A percentile compares a stretch with the other conserved stretches of the same genome.
Conservation (phyloP, 1,139 yeast genomes). For the Saccharomyces hybrid region DNA sequence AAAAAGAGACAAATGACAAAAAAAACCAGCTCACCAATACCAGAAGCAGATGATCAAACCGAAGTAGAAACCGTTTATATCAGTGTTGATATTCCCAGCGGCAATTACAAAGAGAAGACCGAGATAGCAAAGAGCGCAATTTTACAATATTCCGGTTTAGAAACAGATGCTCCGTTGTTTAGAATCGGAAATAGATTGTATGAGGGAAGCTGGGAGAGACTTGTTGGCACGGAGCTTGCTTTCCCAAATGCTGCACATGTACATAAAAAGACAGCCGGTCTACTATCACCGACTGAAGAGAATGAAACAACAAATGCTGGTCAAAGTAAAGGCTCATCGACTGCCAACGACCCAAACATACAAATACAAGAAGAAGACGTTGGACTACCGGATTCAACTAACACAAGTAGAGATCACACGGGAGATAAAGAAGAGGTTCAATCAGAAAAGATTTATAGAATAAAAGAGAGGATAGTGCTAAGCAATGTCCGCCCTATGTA, state of each 20-base stretch:
- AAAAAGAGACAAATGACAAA: conserved; percentile 34
- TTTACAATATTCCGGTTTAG: conserved; percentile 47
- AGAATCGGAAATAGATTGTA: conserved; percentile 51
- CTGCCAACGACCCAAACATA: background rate
- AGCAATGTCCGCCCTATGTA: conserved; percentile 31
- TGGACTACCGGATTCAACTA: background rate
- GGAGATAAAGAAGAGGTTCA: background rate
- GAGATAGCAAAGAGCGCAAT: conserved; percentile 32
- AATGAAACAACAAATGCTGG: background rate
- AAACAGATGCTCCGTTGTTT: conserved; percentile 44
- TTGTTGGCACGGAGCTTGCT: conserved; percentile 76
- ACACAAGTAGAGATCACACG: background rate
- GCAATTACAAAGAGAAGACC: conserved; percentile 26
- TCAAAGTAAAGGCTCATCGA: background rate
- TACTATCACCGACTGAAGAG: background rate
- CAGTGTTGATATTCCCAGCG: conserved; percentile 38
- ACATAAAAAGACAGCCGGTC: conserved; percentile 9
- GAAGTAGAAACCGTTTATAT: conserved; percentile 34
- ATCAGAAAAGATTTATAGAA: conserved; percentile 27
- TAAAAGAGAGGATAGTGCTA: conserved; percentile 31
- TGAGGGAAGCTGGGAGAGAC: conserved; percentile 68
- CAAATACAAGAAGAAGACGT: background rate
- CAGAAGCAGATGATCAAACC: conserved; percentile 6
- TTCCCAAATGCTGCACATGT: conserved; percentile 30
- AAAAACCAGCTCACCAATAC: background rate